Percentiles rank a stretch among this genome's conserved stretches.
These are phyloP conservation scores for Lachancea kluyveri DNA, from an alignment of 805 yeast species.

Conservation along the genomic window DNA sequence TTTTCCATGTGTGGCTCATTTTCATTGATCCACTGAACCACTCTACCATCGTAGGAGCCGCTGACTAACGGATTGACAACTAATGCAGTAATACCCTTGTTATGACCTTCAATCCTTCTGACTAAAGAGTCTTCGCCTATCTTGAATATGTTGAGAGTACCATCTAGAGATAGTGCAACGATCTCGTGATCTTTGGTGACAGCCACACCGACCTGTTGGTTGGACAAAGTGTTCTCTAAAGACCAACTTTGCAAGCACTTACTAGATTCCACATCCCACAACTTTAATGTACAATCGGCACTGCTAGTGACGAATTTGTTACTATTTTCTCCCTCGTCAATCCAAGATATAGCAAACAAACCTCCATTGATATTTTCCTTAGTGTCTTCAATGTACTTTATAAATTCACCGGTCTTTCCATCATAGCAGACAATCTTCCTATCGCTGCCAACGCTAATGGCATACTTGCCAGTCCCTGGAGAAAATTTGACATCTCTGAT, in stretches of 20 bases:
- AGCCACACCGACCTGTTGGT: conserved; percentile 73
- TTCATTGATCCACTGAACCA: conserved; percentile 50
- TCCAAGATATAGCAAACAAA: conserved; percentile 73
- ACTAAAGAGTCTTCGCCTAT: conserved; percentile 31
- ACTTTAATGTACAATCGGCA: conserved; percentile 71
- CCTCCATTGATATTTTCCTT: conserved; percentile 63
- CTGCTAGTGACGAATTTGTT: conserved; percentile 67
- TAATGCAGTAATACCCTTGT: conserved; percentile 68
- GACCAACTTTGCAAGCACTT: conserved; percentile 45
- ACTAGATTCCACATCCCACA: conserved; percentile 49
- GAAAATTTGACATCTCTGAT: conserved; percentile 77
- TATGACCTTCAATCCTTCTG: conserved; percentile 64
- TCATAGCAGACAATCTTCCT: conserved; percentile 72
- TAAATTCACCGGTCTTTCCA: conserved; percentile 77
- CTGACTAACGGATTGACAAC: conserved; percentile 35
- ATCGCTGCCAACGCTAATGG: conserved; percentile 83
- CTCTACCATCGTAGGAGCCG: conserved; percentile 80
- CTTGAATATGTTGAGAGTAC: conserved; percentile 59
- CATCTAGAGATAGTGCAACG: conserved; percentile 63
- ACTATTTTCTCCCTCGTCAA: conserved; percentile 37
- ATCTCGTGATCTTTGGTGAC: conserved; percentile 49
- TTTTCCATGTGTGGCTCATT: conserved; percentile 34
- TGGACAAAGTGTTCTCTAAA: conserved; percentile 40
- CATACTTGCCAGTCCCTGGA: conserved; percentile 58
- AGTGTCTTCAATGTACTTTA: conserved; percentile 39